Conservation (phyloP, 1,284 basidiomycete genomes). For the Boletus semigastroideus region DNA sequence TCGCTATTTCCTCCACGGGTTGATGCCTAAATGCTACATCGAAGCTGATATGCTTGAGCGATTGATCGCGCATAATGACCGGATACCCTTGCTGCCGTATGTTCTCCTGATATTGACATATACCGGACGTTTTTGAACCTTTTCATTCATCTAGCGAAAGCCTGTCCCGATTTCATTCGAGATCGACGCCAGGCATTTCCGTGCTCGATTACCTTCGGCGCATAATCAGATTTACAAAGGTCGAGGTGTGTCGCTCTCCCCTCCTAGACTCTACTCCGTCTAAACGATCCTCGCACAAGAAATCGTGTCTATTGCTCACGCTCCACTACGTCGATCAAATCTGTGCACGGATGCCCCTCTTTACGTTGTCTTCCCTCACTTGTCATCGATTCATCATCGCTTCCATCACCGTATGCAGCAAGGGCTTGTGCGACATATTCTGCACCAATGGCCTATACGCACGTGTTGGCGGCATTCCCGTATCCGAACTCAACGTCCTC, state of each 20-base stretch:
- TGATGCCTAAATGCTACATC: conserved; percentile 19
- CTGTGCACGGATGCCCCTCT: conserved; percentile 79
- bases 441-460: conserved; percentile 92
- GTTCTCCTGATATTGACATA: conserved; percentile 33
- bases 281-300: conserved; percentile 44
- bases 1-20: conserved; percentile 8
- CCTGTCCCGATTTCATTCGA: conserved; percentile 91
- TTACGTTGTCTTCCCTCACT: conserved; percentile 91
- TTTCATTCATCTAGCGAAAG: conserved; percentile 54
- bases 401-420: conserved; percentile 83
- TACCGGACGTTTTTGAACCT: conserved; percentile 23
- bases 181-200: conserved; percentile 80
- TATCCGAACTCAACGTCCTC: conserved; percentile 86
- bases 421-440: conserved; percentile 91
- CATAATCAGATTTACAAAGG: conserved; percentile 89
- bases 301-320: conserved; percentile 84
- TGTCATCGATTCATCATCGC: conserved; percentile 95
- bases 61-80: conserved; percentile 90
- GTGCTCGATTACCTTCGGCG: conserved; percentile 89
- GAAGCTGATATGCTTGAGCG: conserved; percentile 92
- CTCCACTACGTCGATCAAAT: conserved; percentile 95
- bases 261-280: background rate
- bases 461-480: conserved; percentile 89
- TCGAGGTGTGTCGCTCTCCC: conserved; percentile 63
- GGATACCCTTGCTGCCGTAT: conserved; percentile 81